These are phyloP conservation scores for Trichocladium antarcticum DNA, from an alignment of 495 filamentous ascomycete species.

Conservation along the genomic window DNA sequence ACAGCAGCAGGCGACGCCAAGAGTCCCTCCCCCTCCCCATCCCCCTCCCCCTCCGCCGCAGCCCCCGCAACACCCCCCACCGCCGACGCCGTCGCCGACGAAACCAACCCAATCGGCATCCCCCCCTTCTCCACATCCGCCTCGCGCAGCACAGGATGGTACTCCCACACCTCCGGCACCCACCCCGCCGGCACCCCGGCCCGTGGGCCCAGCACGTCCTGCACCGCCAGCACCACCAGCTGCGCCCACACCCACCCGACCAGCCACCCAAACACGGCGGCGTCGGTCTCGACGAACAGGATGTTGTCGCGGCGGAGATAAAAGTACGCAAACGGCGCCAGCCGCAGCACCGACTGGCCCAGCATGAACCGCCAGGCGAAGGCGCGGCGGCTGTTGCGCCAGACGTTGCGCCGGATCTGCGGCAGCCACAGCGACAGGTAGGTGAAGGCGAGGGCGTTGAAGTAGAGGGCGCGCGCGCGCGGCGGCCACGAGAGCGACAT, in stretches of 20 bases:
- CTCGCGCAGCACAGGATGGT: conserved; percentile 83
- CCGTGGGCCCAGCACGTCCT: conserved; percentile 77
- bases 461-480: conserved; percentile 55
- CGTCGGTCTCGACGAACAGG: conserved; percentile 63
- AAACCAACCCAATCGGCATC: conserved; percentile 59
- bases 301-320: conserved; percentile 64
- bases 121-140: conserved; percentile 66
- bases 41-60: conserved; percentile 15
- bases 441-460: conserved; percentile 51
- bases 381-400: conserved; percentile 82
- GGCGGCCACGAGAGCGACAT: conserved; percentile 67
- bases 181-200: conserved; percentile 54
- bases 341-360: conserved; percentile 65
- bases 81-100: background rate
- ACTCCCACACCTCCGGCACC: conserved; percentile 82
- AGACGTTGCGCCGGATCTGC: conserved; percentile 80
- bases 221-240: conserved; percentile 60
- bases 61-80: background rate
- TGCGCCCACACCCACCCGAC: conserved; percentile 89
- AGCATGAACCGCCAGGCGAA: conserved; percentile 79
- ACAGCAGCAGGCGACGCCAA: conserved; percentile 24
- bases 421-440: conserved; percentile 89
- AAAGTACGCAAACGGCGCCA: conserved; percentile 74
- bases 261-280: conserved; percentile 48
- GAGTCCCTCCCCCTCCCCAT: background rate